phyloP scores from a whole-genome alignment of 441 rosid species.

The Populus hybrid region DNA sequence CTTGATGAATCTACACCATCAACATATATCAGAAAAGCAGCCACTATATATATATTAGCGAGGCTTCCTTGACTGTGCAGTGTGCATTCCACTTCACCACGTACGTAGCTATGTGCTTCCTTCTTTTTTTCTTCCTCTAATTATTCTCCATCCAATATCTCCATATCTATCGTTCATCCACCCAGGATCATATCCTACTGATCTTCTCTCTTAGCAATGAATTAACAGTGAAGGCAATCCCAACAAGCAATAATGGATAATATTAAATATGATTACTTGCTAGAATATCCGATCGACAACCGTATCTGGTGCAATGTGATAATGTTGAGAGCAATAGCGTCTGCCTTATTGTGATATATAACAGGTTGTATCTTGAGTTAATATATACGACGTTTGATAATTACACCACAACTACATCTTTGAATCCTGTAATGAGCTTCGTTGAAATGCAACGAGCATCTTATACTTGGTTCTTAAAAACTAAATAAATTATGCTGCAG shows the following conservation, averaged over 20 bases:
- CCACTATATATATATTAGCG: not conserved
- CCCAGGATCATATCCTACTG: not conserved
- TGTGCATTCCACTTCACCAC: not conserved
- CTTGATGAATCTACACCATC: not conserved
- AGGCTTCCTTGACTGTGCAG: not conserved
- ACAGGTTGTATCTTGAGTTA: not conserved
- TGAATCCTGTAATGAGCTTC: not conserved
- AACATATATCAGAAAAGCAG: not conserved
- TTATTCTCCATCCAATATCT: not conserved
- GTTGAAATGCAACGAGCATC: not conserved
- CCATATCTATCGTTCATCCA: not conserved
- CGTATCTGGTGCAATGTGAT: not conserved
- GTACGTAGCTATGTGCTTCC: not conserved
- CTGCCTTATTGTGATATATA: not conserved
- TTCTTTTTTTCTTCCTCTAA: not conserved
- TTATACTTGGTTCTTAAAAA: no score
- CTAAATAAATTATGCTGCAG: no score
- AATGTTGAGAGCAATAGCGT: not conserved
- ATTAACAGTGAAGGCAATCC: not conserved
- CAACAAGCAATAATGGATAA: not conserved
- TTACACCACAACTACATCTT: not conserved
- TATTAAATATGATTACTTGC: not conserved
- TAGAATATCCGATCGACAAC: not conserved
- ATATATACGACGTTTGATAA: not conserved
- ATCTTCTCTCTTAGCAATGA: not conserved